Percentiles rank a stretch among this genome's conserved stretches.
Conservation (phyloP, 1,284 basidiomycete genomes). For the Cutaneotrichosporon dermatis region DNA sequence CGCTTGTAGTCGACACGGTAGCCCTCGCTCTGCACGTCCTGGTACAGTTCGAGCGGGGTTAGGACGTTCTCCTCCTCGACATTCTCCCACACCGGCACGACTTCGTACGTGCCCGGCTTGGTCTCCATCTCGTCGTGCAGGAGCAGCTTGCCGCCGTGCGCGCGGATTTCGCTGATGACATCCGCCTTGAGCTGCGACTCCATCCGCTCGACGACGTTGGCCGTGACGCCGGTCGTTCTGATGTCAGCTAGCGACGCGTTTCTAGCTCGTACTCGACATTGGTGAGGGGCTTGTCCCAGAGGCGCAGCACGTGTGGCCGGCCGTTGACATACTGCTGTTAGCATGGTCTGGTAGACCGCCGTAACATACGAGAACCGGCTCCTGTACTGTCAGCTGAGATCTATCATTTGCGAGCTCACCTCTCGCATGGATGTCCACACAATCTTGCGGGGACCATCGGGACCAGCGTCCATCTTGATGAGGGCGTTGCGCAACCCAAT, state of each 20-base stretch:
- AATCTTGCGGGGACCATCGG: constrained; percentile 65
- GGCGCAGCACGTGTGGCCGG: constrained; percentile 86
- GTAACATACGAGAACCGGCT: constrained; percentile 70
- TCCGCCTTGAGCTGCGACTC: constrained; percentile 86
- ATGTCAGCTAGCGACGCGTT: background rate
- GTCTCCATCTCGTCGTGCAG: constrained; percentile 96
- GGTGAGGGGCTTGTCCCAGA: constrained; percentile 80
- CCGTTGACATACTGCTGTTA: constrained; percentile 38
- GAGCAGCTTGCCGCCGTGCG: constrained; percentile 74
- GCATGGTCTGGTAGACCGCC: background rate
- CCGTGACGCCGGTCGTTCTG: constrained; percentile 90
- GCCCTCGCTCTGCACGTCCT: constrained; percentile 57
- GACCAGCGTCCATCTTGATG: constrained; percentile 70
- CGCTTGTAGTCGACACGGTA: constrained; percentile 84
- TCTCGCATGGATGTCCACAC: constrained; percentile 90
- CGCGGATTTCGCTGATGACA: constrained; percentile 71
- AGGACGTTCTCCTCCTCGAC: constrained; percentile 81
- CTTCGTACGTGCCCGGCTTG: constrained; percentile 79
- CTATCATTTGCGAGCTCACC: constrained; percentile 45
- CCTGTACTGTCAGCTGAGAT: constrained; percentile 37
- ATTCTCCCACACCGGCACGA: constrained; percentile 81
- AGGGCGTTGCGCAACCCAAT: constrained; percentile 67
- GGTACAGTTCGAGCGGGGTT: constrained; percentile 68
- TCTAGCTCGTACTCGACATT: constrained; percentile 75
- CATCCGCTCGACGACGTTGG: constrained; percentile 88